Conservation (phyloP, 805 yeast species). For the Wickerhamomyces mucosus region DNA sequence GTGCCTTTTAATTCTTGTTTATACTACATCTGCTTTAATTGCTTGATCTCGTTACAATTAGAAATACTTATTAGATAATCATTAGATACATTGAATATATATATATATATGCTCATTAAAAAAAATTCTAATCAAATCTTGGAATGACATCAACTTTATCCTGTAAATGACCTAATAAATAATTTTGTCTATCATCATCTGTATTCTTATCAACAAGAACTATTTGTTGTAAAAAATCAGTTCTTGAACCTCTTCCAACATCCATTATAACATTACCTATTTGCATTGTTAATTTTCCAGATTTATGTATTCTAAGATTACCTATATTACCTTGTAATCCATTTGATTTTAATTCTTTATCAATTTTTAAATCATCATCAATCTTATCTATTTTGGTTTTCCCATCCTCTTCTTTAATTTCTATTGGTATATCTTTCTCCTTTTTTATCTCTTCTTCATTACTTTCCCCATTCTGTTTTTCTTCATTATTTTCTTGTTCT, state of each 20-base stretch:
- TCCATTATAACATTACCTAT: slow-evolving; percentile 65
- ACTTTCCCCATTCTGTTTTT: no score
- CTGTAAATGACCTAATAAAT: slow-evolving; percentile 43
- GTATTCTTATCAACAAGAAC: slow-evolving; percentile 35
- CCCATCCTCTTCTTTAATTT: slow-evolving; percentile 6
- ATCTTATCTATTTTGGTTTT: slow-evolving; percentile 3
- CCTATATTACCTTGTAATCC: slow-evolving; percentile 56
- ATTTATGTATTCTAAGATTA: slow-evolving; percentile 62
- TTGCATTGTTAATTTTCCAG: slow-evolving; percentile 72
- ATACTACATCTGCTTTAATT: no score
- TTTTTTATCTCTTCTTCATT: slow-evolving; percentile 3
- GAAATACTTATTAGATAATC: no score
- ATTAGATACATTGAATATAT: background rate
- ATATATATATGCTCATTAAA: no score
- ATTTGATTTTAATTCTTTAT: slow-evolving; percentile 1
- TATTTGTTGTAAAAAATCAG: slow-evolving; percentile 66
- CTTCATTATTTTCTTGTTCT: no score
- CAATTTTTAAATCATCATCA: slow-evolving; percentile 1
- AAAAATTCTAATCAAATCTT: slow-evolving; percentile 16
- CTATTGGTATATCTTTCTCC: slow-evolving; percentile 6
- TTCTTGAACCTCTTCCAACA: slow-evolving; percentile 60
- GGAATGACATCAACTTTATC: slow-evolving; percentile 56
- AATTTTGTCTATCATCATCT: slow-evolving; percentile 31
- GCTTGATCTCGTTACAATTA: no score
- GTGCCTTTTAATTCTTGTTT: slow-evolving; percentile 1